Evolutionary conservation across 768 basidiomycete genomes (phyloP), one percentile per base, ranked within the genome.

Genomic region (Russula lepida): DNA sequence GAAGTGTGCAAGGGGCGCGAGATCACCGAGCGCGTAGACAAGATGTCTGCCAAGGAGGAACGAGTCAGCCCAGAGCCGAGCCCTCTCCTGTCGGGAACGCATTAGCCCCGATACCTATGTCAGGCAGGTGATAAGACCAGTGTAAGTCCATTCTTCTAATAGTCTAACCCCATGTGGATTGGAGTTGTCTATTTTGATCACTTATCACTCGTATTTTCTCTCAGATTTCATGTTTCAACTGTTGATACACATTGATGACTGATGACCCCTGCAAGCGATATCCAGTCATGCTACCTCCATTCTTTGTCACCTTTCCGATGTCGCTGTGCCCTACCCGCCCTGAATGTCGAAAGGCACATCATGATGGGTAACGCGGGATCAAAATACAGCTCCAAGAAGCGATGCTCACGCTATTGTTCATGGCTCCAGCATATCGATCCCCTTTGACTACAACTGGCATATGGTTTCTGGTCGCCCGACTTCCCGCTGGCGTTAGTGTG

Each of bases 21-120:
- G 65, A 78, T 93, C 6, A 17, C 35, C 13, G 95, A 98, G 70
- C 92, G 90, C 69, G 85, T 79, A 6, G 84, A 91, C 75, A 97
- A 95, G 80, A 98, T 94, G 71, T 97, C 92, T 68, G 81, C 82
- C n/a, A 92, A 88, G 73, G 94, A 95, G 13, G 13, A 94, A 97
- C 70, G 86, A 94, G 74, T 28, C 28, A 30, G 27, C 27, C 19
- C 6, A 25, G 51, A 35, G n/a, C 23, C n/a, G n/a, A 50, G 30
- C 23, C 37, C 15, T 17, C 1, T 27, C 53, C 25, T 5, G 17
- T 54, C 39, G 53, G 52, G n/a, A 39, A 30, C n/a, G 30, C 39
- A 28, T 28, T 7, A 15, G 19, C 12, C n/a, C 54, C 54, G 54
- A 32, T 6, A 17, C 6, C 12, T 21, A 32, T n/a, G 3, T 41